phyloP scores from a whole-genome alignment of 2,329 filamentous ascomycete species.

The Fusarium buxicola region DNA sequence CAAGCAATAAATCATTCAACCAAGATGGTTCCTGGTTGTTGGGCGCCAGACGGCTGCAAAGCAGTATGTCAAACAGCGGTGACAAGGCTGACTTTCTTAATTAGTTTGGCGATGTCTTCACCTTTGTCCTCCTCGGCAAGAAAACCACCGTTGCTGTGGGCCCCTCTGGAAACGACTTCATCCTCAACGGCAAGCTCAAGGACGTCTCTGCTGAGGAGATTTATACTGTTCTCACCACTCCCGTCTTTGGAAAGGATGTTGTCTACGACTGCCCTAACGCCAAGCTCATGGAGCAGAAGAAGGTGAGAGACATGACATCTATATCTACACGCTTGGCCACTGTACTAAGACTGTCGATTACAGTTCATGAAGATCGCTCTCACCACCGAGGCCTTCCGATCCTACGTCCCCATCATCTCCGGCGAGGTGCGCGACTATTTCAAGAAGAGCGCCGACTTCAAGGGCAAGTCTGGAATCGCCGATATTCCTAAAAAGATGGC shows the following conservation, averaged over 20 bases:
- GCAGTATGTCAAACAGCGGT: not conserved
- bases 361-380: conserved; percentile 86
- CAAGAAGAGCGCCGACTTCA: conserved; percentile 74
- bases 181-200: conserved; percentile 89
- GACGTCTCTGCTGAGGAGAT: conserved; percentile 93
- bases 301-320: conserved; percentile 63
- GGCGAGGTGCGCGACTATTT: conserved; percentile 80
- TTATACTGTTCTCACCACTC: conserved; percentile 80
- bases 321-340: not conserved
- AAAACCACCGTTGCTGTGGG: conserved; percentile 90
- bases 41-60: not conserved
- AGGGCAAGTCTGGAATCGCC: conserved; percentile 74
- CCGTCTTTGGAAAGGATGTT: conserved; percentile 84
- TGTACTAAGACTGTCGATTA: conserved; percentile 27
- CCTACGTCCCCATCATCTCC: conserved; percentile 83
- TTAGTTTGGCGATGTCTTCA: conserved; percentile 89
- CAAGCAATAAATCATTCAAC: not conserved
- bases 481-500: conserved; percentile 82
- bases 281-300: conserved; percentile 97
- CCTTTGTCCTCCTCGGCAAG: conserved; percentile 87
- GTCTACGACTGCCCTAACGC: conserved; percentile 92
- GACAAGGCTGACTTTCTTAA: conserved; percentile 18
- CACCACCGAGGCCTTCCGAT: conserved; percentile 77
- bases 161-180: conserved; percentile 87
- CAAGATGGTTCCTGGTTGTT: not conserved